Evolutionary conservation across 331 rosid genomes (phyloP).

Genomic region (Malus hybrid): DNA sequence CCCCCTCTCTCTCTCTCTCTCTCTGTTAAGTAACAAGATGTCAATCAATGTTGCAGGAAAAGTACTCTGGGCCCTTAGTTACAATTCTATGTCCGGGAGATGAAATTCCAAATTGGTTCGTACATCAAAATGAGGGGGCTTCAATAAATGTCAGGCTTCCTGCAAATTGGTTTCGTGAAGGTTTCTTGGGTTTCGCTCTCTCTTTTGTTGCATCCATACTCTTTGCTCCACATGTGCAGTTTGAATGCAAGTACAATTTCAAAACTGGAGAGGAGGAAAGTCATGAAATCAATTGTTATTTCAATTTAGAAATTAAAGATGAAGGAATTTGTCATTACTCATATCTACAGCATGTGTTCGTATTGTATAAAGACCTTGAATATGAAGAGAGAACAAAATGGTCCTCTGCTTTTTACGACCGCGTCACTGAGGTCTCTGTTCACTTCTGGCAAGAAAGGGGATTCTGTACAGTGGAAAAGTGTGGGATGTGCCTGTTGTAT

Average conservation of each 20-base stretch:
- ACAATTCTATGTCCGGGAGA: background rate
- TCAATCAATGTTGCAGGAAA: no score
- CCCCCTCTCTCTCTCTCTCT: no score
- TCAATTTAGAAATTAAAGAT: no score
- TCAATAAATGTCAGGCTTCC: background rate
- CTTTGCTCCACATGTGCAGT: fast-evolving
- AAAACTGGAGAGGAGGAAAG: background rate
- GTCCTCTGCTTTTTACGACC: background rate
- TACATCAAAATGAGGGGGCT: background rate
- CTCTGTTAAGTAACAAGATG: no score
- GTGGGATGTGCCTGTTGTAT: background rate
- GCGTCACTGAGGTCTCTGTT: no score
- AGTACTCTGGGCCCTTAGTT: background rate
- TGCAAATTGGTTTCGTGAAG: background rate
- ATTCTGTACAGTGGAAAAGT: background rate
- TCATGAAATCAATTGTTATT: background rate
- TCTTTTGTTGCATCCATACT: fast-evolving
- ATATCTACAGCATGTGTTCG: background rate
- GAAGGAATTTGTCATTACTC: no score
- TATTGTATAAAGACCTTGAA: conserved; percentile 1
- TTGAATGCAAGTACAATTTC: background rate
- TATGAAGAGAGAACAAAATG: background rate
- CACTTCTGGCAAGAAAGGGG: no score
- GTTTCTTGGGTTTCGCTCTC: background rate
- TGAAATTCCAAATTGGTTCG: background rate